phyloP scores from a whole-genome alignment of 768 basidiomycete species.

The Lepiota subincarnata region DNA sequence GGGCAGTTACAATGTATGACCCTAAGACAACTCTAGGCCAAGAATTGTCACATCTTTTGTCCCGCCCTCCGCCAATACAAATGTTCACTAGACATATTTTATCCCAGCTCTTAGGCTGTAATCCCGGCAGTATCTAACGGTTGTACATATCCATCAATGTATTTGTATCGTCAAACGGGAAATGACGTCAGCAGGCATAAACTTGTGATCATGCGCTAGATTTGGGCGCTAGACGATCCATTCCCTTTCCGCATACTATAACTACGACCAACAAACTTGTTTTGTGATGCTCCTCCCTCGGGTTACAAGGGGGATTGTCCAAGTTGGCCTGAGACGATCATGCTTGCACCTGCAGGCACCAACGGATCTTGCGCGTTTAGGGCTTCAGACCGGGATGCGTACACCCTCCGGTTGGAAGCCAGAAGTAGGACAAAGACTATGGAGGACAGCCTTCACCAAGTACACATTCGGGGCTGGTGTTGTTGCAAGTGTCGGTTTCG shows the following conservation, averaged over 20 bases:
- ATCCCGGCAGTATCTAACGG: neutral
- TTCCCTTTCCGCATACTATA: no score
- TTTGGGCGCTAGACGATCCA: no score
- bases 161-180: neutral
- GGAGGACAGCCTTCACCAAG: neutral
- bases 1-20: no score
- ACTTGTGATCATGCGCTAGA: neutral
- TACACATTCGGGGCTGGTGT: conserved; percentile 26
- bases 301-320: neutral
- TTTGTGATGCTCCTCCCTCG: neutral
- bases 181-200: neutral
- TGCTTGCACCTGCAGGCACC: neutral
- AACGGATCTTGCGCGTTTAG: neutral
- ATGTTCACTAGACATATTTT: no score
- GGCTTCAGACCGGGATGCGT: neutral
- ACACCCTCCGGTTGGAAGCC: neutral
- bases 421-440: neutral
- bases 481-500: conserved; percentile 40
- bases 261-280: no score
- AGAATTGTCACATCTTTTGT: no score
- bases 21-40: no score
- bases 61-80: no score
- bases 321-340: neutral
- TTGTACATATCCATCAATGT: neutral
- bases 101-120: no score